Evolutionary conservation across 805 yeast genomes (phyloP), one percentile per base, ranked within the genome.

Genomic region (Metschnikowia aberdeeniae): DNA sequence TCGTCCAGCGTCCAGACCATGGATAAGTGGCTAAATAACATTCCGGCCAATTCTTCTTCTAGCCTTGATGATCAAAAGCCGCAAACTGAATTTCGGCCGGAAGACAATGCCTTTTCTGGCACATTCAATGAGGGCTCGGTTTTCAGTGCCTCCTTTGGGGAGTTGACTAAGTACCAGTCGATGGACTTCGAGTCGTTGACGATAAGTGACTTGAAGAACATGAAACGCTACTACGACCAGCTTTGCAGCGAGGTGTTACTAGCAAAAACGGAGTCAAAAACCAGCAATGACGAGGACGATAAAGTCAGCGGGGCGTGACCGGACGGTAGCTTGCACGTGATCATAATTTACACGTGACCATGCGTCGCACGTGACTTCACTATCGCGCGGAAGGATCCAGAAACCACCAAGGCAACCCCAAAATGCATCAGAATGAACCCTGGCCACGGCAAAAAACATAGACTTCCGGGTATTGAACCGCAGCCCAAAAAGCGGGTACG

Each of bases 11-110:
- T 67, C 19, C 75, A 70, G 46, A 59, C 70, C 13, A 68, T 70
- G 70, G 76, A 70, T 47, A 67, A 62, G 47, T 70, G 75, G 74
- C 67, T 70, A 46, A 66, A 61, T 50, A 69, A 67, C 51, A 50
- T 70, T 8, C 46, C 55, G 3, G 52, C 46, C n/a, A 40, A 48
- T 31, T 22, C 46, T 1, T n/a, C 46, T n/a, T 34, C 17, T 4
- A 31, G 40, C 14, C 13, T 38, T 3, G 19, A 49, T 6, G 48
- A 46, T 17, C 40, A 6, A 37, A 37, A 12, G 17, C 40, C 33
- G 11, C 26, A 37, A n/a, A 17, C n/a, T 6, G 43, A 35, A 12
- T 48, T 42, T 34, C 44, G 36, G 19, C 28, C 46, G 14, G 37
- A 29, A 29, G 37, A 36, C 44, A 45, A 44, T 37, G 45, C 27